phyloP scores from a whole-genome alignment of 169 alveolate species.

The Eimeria maxima region DNA sequence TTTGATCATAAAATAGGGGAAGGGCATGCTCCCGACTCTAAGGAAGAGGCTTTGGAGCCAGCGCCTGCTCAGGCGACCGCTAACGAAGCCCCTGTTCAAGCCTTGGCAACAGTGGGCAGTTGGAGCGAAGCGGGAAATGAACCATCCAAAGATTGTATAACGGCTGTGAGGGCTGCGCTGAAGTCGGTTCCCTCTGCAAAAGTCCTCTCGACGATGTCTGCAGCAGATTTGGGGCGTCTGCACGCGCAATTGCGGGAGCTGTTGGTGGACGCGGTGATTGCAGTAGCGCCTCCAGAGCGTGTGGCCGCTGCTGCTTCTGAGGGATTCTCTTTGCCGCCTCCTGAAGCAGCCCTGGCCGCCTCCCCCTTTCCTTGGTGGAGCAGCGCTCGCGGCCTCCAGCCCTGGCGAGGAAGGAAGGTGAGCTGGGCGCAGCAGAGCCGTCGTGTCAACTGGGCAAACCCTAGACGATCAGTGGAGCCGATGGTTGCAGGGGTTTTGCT shows the following conservation, averaged over 20 bases:
- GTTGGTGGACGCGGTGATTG: slow-evolving; percentile 59
- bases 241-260: slow-evolving; percentile 5
- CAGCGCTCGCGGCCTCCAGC: slow-evolving; percentile 72
- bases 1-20: background rate
- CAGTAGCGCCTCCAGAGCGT: slow-evolving; percentile 40
- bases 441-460: slow-evolving; percentile 75
- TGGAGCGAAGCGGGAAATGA: background rate
- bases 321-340: slow-evolving; percentile 71
- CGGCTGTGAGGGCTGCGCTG: slow-evolving; percentile 57
- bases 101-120: background rate
- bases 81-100: no score
- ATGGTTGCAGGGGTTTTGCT: slow-evolving; percentile 60
- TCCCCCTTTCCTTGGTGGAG: slow-evolving; percentile 82
- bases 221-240: slow-evolving; percentile 9
- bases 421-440: slow-evolving; percentile 76
- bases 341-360: slow-evolving; percentile 72
- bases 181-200: slow-evolving; percentile 1
- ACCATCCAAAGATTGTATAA: background rate
- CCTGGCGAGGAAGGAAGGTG: slow-evolving; percentile 73
- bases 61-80: background rate
- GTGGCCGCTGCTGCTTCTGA: slow-evolving; percentile 63
- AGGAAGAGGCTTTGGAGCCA: background rate
- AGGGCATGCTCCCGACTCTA: background rate
- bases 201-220: slow-evolving; percentile 42
- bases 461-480: slow-evolving; percentile 62